Base-by-base conservation (phyloP, 129 eudicot species). In the Heracleum sosnowskyi region DNA sequence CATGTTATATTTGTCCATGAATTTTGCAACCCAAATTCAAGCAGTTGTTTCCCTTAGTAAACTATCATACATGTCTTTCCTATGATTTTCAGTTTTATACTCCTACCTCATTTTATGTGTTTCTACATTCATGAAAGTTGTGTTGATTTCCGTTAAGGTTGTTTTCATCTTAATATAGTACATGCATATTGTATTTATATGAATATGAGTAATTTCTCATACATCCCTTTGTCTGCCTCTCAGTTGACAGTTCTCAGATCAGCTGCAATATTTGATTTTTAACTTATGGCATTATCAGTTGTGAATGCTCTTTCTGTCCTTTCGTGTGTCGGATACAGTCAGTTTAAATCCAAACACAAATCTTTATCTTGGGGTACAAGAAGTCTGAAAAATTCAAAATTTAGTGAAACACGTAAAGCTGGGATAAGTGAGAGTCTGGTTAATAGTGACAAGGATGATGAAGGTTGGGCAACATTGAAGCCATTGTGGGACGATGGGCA, bases 401-500 rank as follows among this genome's bases (percentile, higher is more conserved):
- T 60, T 0, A 60, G 68, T 1, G 13, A 0, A 10, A 11, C 16
- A 22, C 26, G 24, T n/a, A 72, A 40, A 40, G 33, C 22, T 40
- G 53, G 22, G 53, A 72, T 26, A n/a, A 26, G 3, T n/a, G 18
- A 26, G 10, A 36, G 47, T 39, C 22, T 78, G 49, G 29, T 73
- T 71, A 84, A 79, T 76, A 37, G 4, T 39, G 16, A 20, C 0
- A 39, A 39, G 46, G 74, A 69, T 22, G 46, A 39, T 22, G 13
- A 60, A 29, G 33, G 18, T 64, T 12, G 0, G 9, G 22, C 2
- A 15, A 31, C 5, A 33, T 31, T 66, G 24, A 24, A 31, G 24
- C 72, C 40, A 66, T 66, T 66, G 24, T 66, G 72, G 72, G 72
- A 66, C 15, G 72, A 66, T 33, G 72, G 72, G 9, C 40, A 66